Percentiles rank a stretch among this genome's conserved stretches.
These are phyloP conservation scores for Voacanga thouarsii DNA, from an alignment of 257 asterid species.

Conservation along the genomic window DNA sequence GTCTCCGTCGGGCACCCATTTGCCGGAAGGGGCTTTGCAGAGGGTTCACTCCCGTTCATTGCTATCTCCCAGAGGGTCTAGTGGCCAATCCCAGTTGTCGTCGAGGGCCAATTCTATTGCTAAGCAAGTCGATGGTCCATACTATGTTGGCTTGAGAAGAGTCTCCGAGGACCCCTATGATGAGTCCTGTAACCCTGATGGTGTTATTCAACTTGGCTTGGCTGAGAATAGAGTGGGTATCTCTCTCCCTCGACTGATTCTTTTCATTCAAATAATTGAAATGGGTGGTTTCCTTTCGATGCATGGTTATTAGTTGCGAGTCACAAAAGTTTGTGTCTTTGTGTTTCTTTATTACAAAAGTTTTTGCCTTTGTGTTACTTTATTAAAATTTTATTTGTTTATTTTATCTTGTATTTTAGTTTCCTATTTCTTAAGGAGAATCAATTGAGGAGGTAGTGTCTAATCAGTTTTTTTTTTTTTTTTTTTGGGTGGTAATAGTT, in stretches of 20 bases:
- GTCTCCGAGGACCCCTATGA: slow-evolving; percentile 50
- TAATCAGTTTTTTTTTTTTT: neutral
- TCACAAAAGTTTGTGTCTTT: neutral
- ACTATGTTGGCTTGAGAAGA: slow-evolving; percentile 38
- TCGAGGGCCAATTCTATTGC: slow-evolving; percentile 42
- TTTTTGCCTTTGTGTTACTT: slow-evolving; percentile 1
- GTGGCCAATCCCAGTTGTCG: slow-evolving; percentile 43
- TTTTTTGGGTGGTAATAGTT: slow-evolving; percentile 27
- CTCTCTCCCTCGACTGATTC: neutral
- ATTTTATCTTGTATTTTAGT: neutral
- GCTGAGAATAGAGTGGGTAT: slow-evolving; percentile 53
- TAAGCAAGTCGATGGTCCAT: slow-evolving; percentile 40
- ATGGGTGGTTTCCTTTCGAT: neutral
- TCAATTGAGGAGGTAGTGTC: neutral
- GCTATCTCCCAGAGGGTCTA: slow-evolving; percentile 43
- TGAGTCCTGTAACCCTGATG: slow-evolving; percentile 44
- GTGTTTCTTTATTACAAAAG: neutral
- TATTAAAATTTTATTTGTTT: neutral
- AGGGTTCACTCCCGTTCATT: slow-evolving; percentile 52
- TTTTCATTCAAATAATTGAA: neutral
- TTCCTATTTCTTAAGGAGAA: neutral
- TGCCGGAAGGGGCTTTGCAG: slow-evolving; percentile 35
- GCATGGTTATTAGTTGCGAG: neutral
- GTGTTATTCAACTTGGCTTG: slow-evolving; percentile 56
- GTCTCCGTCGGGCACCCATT: slow-evolving; percentile 26